Evolutionary conservation across 2,329 filamentous ascomycete species (phyloP).

Genomic region (Diaporthe sp.): DNA sequence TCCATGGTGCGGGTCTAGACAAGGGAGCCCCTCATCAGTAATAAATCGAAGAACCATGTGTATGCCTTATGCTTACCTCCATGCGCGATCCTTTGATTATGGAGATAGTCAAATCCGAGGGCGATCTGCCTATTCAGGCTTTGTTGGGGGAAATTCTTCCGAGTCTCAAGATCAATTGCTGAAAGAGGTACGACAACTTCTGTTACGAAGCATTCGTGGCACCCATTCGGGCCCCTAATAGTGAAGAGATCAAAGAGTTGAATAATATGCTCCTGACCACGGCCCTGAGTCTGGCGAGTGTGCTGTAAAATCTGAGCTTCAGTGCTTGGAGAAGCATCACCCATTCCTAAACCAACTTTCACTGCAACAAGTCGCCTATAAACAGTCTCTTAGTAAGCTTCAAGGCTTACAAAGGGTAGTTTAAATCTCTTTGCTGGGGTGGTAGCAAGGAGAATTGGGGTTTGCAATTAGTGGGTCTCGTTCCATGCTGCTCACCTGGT

Average conservation of each 20-base stretch:
- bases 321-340: not conserved
- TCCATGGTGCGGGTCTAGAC: not conserved
- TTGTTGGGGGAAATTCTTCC: not conserved
- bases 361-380: not conserved
- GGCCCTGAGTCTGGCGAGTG: not conserved
- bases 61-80: not conserved
- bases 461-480: not conserved
- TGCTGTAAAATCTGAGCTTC: not conserved
- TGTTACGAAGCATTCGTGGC: conserved; percentile 3
- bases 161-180: not conserved
- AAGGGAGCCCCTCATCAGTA: not conserved
- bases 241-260: not conserved
- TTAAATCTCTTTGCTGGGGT: not conserved
- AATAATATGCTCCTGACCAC: not conserved
- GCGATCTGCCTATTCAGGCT: not conserved
- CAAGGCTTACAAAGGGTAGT: not conserved
- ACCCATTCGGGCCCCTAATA: not conserved
- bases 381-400: not conserved
- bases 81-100: not conserved
- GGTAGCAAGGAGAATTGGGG: not conserved
- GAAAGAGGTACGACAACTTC: not conserved
- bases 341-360: not conserved
- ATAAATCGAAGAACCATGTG: not conserved
- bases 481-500: not conserved
- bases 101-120: conserved; percentile 6